phyloP scores from a whole-genome alignment of 345 rosid species.

The Psidium guajava region DNA sequence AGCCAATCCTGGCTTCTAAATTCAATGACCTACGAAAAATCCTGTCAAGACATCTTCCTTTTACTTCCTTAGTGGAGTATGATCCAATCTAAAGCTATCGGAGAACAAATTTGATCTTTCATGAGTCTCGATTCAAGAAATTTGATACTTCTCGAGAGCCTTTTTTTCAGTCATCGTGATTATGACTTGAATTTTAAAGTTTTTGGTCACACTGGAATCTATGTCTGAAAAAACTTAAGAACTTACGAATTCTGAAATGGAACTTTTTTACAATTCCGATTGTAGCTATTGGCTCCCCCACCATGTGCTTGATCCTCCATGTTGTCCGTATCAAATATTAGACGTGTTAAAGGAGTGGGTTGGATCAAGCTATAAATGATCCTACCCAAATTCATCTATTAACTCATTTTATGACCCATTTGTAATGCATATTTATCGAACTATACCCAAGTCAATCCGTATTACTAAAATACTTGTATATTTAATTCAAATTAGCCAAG shows the following conservation, averaged over 20 bases:
- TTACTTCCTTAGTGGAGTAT: neutral
- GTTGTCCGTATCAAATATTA: neutral
- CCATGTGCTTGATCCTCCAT: neutral
- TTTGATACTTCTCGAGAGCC: neutral
- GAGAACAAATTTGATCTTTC: neutral
- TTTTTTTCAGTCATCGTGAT: neutral
- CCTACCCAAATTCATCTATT: no score
- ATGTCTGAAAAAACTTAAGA: neutral
- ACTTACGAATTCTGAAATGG: rapidly evolving
- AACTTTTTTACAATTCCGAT: neutral
- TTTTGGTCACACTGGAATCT: neutral
- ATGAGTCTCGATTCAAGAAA: neutral
- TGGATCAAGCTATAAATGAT: no score
- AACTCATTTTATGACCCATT: no score
- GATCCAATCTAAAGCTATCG: neutral
- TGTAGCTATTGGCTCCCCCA: neutral
- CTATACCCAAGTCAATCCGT: no score
- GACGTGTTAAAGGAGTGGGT: no score
- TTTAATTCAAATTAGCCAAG: no score
- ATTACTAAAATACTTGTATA: no score
- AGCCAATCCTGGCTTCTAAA: no score
- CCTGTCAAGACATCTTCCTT: no score
- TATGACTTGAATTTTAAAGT: neutral
- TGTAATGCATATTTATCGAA: no score
- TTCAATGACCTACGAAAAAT: no score